Evolutionary conservation across 2,329 filamentous ascomycete genomes (phyloP), one percentile per base, ranked within the genome.

Genomic region (Bipolaris sorokiniana): DNA sequence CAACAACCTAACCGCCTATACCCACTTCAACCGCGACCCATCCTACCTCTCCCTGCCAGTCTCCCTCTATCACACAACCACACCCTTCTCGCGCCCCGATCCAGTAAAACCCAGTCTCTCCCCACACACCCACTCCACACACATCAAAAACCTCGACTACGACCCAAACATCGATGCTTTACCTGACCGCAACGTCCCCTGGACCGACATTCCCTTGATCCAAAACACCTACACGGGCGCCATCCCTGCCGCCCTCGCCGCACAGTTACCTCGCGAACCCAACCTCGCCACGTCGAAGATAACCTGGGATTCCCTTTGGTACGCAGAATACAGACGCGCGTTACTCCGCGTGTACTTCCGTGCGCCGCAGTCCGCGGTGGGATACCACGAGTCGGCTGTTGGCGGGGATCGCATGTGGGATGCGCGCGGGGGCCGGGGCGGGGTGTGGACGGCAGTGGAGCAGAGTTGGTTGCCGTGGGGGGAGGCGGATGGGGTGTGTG

Each of bases 401-500:
- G 82, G 81, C 11, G 81, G 80, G 3, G 77, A 81, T 48, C 72
- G 76, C 1, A 77, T 76, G 69, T 82, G 81, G 80, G 80, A 84
- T 62, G 67, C 75, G 51, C 78, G 82, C 13, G 83, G 82, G 9
- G 83, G 83, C 0, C 77, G 76, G n/a, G 82, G 83, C 3, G 83
- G 83, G 7, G 70, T 84, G 3, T 86, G 83, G 83, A 83, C 82
- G 0, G 79, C 78, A 11, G 71, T 75, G n/a, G 76, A 76, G 18
- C 74, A 77, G 36, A 59, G 63, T 0, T 85, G 82, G 82, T 57
- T 83, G 20, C 76, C 76, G 0, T 83, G 82, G 72, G 76, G 75
- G 6, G 81, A 83, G 22, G 75, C 83, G 5, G 72, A 75, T 36
- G 73, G 73, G 18, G 73, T 75, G 1, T 75, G 73, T 41, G 73